Percentiles rank a stretch among this genome's conserved stretches.
These are phyloP conservation scores for Lenwebbia sp. DNA, from an alignment of 345 rosid genomes.

Conservation along the genomic window DNA sequence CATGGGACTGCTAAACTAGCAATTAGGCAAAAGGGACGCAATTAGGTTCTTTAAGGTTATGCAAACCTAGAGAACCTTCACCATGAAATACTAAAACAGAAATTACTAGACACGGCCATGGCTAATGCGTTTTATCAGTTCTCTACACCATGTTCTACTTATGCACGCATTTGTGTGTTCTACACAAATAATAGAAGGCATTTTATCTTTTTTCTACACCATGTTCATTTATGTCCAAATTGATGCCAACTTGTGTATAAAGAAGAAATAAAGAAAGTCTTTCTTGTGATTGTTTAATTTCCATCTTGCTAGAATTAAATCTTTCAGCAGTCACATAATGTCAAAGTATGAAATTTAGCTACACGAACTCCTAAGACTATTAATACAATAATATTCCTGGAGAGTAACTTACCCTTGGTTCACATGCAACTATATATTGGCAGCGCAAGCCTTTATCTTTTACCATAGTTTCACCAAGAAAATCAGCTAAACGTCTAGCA, in stretches of 20 bases:
- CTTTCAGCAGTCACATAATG: not conserved
- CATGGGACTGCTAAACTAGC: not conserved
- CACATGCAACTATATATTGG: conserved; percentile 91
- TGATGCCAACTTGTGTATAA: not conserved
- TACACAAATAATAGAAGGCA: not conserved
- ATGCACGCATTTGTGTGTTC: not conserved
- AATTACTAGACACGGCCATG: not conserved
- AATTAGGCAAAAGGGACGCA: not conserved
- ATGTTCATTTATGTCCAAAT: not conserved
- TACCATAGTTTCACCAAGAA: conserved; percentile 91
- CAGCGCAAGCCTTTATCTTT: conserved; percentile 98
- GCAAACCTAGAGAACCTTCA: not conserved
- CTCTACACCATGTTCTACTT: not conserved
- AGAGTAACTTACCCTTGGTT: conserved; percentile 58
- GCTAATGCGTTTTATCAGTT: not conserved
- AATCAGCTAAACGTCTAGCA: conserved; percentile 87
- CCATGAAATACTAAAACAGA: not conserved
- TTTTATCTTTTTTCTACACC: not conserved
- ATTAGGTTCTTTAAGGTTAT: not conserved
- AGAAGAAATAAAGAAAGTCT: not conserved
- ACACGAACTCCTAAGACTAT: not conserved
- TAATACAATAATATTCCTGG: not conserved
- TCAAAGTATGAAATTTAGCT: not conserved
- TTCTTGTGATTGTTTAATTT: not conserved
- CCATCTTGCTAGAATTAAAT: not conserved